Evolutionary conservation across 2,329 filamentous ascomycete genomes (phyloP), one percentile per base, ranked within the genome.

Genomic region (Venturia aucupariae): DNA sequence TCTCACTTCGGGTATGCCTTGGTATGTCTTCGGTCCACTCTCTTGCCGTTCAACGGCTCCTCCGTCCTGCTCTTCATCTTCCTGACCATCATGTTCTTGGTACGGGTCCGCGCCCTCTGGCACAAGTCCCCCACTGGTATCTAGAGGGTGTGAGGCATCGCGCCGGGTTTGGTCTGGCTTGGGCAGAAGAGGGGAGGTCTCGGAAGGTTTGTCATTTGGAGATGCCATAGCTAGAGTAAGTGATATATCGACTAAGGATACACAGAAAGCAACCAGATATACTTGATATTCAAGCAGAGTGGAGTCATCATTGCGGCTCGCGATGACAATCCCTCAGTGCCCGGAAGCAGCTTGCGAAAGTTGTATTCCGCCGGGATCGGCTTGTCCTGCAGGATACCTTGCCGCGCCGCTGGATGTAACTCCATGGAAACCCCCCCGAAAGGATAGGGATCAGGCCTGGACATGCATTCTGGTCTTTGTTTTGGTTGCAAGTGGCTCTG

Each of bases 1-100:
- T 67, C 74, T 78, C 6, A 82, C 76, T 67, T 82, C 80, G 0
- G 80, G 77, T 64, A 79, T 70, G 4, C 80, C 80, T 67, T 79
- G 71, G 66, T 76, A 77, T 65, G 27, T 35, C 30, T n/a, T 35
- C 5, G 27, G 51, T 35, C 51, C 51, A 35, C 51, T 57, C 15
- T 74, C 59, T 70, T 70, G 17, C n/a, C 51, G 51, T n/a, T 55
- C 27, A 35, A 66, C 65, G 62, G 72, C 72, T 19, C 69, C 69
- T 65, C 72, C 69, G 69, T 70, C 72, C 59, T 66, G 42, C 67
- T 75, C 65, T 38, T 74, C 73, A 32, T 70, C 70, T 60, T 69
- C 73, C 64, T 73, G 68, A 30, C 66, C 65, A 7, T 67, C 66
- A 11, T 67, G 59, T 11, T 69, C 62, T 60, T 67, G 65, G 41